Evolutionary conservation across 2,329 filamentous ascomycete species (phyloP), one percentile per base, ranked within the genome.

Genomic region (Cladorrhinum sp.): DNA sequence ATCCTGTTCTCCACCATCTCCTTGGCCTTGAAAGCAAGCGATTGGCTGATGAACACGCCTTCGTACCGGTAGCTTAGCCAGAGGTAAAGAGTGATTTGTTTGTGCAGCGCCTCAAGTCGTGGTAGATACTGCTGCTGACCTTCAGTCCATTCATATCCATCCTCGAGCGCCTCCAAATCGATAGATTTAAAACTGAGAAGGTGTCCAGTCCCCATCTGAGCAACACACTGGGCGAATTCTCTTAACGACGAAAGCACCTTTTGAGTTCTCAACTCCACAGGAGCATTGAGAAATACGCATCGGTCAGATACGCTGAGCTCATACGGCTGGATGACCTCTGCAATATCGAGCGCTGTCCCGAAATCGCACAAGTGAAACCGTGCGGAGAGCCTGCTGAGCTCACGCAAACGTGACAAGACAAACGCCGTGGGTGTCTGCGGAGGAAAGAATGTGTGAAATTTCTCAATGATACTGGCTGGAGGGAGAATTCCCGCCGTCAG

Each of bases 21-120:
- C 71, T 96, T 96, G 53, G 91, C 85, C 71, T 96, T 87, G 65
- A 90, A 88, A 0, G 91, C 92, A 49, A 96, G 79, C 0, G 79
- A 79, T 67, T 93, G 85, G 65, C 88, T 90, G 5, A 79, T 83
- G 73, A 97, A 96, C 55, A 96, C 81, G 53, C 91, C 90, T 2
- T 86, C 81, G 73, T 93, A 96, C 6, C 93, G 88, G 74, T 93
- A 98, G 67, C 90, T 93, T 16, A 99, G 80, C 95, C 95, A 99
- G 1, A 96, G 81, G 71, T 98, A 99, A 51, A 93, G 78, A 50
- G 93, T 91, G 38, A 99, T 78, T 25, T 85, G 81, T 68, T 91
- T 90, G 76, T 99, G 95, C 16, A 99, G 80, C 2, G 78, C 73
- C 73, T 99, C 95, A 20, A 98, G 78, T 8, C 79, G 75, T 58